A percentile compares a stretch with the other conserved stretches of the same genome.
These are phyloP conservation scores for Elaphomyces granulatus DNA, from an alignment of 495 filamentous ascomycete genomes.

Conservation along the genomic window DNA sequence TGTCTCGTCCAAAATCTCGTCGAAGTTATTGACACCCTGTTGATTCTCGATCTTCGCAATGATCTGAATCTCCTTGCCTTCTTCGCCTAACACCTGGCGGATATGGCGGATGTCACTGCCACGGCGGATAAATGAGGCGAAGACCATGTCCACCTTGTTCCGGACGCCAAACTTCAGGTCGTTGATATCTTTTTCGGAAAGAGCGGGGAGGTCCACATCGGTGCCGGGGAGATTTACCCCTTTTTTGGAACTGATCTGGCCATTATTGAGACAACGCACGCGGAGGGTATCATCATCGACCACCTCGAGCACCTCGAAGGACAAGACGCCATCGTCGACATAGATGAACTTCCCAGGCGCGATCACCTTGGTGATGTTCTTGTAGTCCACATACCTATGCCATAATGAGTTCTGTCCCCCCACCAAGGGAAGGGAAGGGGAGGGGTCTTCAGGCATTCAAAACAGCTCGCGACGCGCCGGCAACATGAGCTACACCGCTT, in stretches of 20 bases:
- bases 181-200: conserved; percentile 95
- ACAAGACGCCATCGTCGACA: conserved; percentile 94
- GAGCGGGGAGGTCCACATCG: conserved; percentile 91
- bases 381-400: conserved; percentile 90
- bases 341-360: conserved; percentile 86
- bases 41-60: conserved; percentile 99
- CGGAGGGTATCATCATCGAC: conserved; percentile 77
- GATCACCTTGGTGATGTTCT: conserved; percentile 99
- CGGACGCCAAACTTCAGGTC: conserved; percentile 92
- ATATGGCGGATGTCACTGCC: conserved; percentile 85
- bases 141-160: conserved; percentile 98
- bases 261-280: conserved; percentile 82
- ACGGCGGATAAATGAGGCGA: conserved; percentile 93
- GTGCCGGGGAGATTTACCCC: conserved; percentile 98
- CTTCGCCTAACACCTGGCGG: conserved; percentile 76
- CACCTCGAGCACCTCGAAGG: conserved; percentile 82
- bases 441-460: too few species aligned
- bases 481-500: too few species aligned
- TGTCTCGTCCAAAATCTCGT: conserved; percentile 88
- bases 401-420: conserved; percentile 2
- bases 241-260: conserved; percentile 95
- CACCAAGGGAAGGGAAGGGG: too few species aligned
- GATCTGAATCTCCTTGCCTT: conserved; percentile 96
- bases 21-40: conserved; percentile 98
- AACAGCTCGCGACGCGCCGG: too few species aligned